These are phyloP conservation scores for Recurvomyces mirabilis DNA, from an alignment of 495 filamentous ascomycete species.

Conservation along the genomic window DNA sequence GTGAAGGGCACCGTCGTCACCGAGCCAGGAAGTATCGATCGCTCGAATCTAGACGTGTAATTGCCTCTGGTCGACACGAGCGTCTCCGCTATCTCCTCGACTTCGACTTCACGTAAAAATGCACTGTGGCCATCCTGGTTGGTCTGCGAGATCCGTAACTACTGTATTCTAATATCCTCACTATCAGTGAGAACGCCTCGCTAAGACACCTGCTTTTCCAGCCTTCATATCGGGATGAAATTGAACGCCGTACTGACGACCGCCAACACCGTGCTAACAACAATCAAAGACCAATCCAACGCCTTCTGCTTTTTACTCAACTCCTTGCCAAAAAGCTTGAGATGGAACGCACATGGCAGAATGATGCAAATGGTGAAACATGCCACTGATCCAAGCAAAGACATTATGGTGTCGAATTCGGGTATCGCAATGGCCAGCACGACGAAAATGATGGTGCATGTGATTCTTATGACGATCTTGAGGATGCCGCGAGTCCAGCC, in stretches of 20 bases:
- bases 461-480: conserved; percentile 50
- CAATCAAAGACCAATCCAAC: conserved; percentile 58
- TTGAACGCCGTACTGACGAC: conserved; percentile 74
- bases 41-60: background rate
- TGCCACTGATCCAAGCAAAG: conserved; percentile 77
- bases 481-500: conserved; percentile 46
- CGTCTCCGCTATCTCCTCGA: too few relatives aligned
- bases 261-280: conserved; percentile 56
- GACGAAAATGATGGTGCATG: conserved; percentile 49
- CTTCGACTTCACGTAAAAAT: too few relatives aligned
- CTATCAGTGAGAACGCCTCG: too few relatives aligned
- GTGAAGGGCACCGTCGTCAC: conserved; percentile 27
- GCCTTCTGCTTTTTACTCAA: conserved; percentile 53
- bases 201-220: too few relatives aligned
- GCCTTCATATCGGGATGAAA: conserved; percentile 79
- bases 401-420: conserved; percentile 87
- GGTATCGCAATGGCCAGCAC: conserved; percentile 70
- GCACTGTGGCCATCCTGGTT: too few relatives aligned
- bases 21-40: conserved; percentile 6
- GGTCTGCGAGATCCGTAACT: too few relatives aligned
- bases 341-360: conserved; percentile 69
- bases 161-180: too few relatives aligned
- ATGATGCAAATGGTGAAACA: conserved; percentile 94
- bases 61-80: too few relatives aligned
- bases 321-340: conserved; percentile 83